Percentiles rank a stretch among this genome's conserved stretches.
phyloP scores from a whole-genome alignment of 1,284 basidiomycete species.

The Porphyrellus sp. region DNA sequence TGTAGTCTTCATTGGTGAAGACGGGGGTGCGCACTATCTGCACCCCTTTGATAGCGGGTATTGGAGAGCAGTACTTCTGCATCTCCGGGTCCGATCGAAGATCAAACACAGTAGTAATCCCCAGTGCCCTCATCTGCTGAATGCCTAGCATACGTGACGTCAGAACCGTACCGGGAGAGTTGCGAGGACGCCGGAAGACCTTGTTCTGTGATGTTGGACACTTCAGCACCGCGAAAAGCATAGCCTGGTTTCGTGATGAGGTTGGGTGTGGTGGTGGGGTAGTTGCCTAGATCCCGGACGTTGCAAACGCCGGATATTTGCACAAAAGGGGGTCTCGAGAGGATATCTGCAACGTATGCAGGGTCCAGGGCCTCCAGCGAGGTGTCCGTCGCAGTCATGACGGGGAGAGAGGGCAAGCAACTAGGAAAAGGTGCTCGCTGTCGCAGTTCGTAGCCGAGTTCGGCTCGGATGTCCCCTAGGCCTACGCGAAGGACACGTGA shows the following conservation, averaged over 20 bases:
- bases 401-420: conserved; percentile 20
- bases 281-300: conserved; percentile 64
- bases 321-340: conserved; percentile 67
- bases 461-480: neutral
- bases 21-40: conserved; percentile 60
- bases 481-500: conserved; percentile 23
- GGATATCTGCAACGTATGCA: conserved; percentile 53
- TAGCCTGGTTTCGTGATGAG: conserved; percentile 53
- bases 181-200: conserved; percentile 43
- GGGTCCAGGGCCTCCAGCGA: conserved; percentile 63
- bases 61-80: conserved; percentile 61
- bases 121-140: conserved; percentile 52
- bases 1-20: conserved; percentile 72
- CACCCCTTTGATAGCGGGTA: conserved; percentile 60
- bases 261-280: conserved; percentile 47
- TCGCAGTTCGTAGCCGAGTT: neutral
- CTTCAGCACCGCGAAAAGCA: conserved; percentile 64
- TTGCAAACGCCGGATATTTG: conserved; percentile 67
- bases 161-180: neutral
- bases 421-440: no score
- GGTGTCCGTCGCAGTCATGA: conserved; percentile 28
- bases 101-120: conserved; percentile 66
- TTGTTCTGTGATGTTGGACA: conserved; percentile 63
- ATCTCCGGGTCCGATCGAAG: conserved; percentile 76
- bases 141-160: conserved; percentile 44